phyloP scores from a whole-genome alignment of 2,329 filamentous ascomycete species.

The Balansia obtecta region DNA sequence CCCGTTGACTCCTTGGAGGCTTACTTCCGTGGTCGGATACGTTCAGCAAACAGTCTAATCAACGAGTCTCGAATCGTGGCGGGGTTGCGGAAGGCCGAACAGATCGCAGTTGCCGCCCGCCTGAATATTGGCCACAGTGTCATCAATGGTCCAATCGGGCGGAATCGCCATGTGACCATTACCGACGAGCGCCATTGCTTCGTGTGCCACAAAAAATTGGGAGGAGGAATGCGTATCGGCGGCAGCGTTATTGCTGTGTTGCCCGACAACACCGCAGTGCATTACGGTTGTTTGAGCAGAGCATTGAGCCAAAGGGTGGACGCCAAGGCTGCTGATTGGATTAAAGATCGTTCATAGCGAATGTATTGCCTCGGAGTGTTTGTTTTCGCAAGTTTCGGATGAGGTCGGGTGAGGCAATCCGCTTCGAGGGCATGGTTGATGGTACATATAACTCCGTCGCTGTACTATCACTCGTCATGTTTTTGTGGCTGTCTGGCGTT shows the following conservation, averaged over 20 bases:
- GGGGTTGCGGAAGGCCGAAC: conserved; percentile 64
- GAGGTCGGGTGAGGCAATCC: not conserved
- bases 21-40: conserved; percentile 86
- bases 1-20: conserved; percentile 69
- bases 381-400: not conserved
- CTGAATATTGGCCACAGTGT: conserved; percentile 60
- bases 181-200: conserved; percentile 81
- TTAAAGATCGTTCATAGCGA: conserved; percentile 20
- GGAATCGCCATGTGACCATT: conserved; percentile 60
- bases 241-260: conserved; percentile 84
- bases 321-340: conserved; percentile 22
- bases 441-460: conserved; percentile 9
- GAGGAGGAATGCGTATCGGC: conserved; percentile 72
- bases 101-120: conserved; percentile 62
- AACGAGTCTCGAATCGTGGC: conserved; percentile 71
- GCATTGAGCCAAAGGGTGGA: conserved; percentile 26
- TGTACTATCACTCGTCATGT: conserved; percentile 13
- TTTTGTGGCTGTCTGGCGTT: not conserved
- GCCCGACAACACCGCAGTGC: conserved; percentile 70
- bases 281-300: conserved; percentile 62
- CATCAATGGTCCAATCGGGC: conserved; percentile 37
- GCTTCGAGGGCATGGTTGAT: not conserved
- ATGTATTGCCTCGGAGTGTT: conserved; percentile 11
- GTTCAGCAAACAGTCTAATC: conserved; percentile 68
- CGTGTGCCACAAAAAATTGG: conserved; percentile 86